Base-by-base conservation (phyloP, 2,329 filamentous ascomycete species). In the Ophiostoma himal-ulmi region DNA sequence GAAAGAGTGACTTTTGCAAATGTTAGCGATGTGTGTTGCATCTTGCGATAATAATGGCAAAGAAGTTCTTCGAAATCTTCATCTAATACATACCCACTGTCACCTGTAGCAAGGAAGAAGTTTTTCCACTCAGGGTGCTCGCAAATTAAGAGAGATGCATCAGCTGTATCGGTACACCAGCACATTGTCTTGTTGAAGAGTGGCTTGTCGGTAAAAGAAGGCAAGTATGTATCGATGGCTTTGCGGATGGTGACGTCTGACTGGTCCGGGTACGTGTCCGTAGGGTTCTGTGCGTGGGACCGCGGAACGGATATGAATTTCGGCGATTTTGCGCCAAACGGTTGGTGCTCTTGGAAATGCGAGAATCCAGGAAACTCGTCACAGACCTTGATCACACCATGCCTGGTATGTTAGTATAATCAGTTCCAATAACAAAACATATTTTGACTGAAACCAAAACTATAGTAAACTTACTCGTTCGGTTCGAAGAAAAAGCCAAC, bases 361-460 rank as follows among this genome's bases (percentile, higher is more conserved):
- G 65, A 67, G 22, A 67, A 67, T 22, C 65, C 65, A 1, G 65
- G 65, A 41, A 67, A 67, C 65, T 67, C 65, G 39, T 67, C 65
- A 26, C 65, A 67, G 14, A 67, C 65, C 14, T 67, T 67, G 65
- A 67, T 67, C 13, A 67, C 65, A 11, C 65, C 65, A n/a, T 65
- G 20, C 34, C 60, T 65, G 22, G 34, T n/a, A 30, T 20, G 26
- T 65, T n/a, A 65, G 34, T 13, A 34, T n/a, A 34, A 34, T 34
- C 3, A 30, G 30, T 2, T 30, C 30, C 30, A 30, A 30, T 30
- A 30, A 30, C 30, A 30, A 30, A 30, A 30, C 30, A 30, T 30
- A 30, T 30, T 3, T 3, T n/a, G 36, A 6, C 6, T 17, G 22
- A 34, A 60, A n/a, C 2, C 30, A 1, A n/a, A 17, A 10, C 60